These are phyloP conservation scores for Russula sp. DNA, from an alignment of 768 basidiomycete species.

Conservation along the genomic window DNA sequence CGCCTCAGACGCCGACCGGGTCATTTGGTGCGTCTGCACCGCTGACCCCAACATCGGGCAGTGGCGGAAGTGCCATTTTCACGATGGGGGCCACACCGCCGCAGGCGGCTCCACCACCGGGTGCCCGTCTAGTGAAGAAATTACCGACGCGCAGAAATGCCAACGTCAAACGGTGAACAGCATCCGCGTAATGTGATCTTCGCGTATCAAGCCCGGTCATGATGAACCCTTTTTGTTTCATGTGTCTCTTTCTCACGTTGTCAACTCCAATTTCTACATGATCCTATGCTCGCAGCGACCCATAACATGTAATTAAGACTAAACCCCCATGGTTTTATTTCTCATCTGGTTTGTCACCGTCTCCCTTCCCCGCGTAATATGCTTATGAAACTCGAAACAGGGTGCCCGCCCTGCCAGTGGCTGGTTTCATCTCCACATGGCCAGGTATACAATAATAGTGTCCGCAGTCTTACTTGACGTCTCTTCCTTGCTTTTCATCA, in stretches of 20 bases:
- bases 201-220: not conserved
- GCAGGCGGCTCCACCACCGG: conserved; percentile 19
- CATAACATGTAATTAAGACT: not conserved
- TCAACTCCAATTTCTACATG: not conserved
- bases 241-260: not conserved
- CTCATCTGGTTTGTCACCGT: conserved; percentile 4
- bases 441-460: conserved; percentile 1
- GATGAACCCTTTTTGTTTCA: conserved; percentile 1
- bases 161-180: conserved; percentile 15
- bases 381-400: not conserved
- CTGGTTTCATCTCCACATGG: not conserved
- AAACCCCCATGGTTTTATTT: not conserved
- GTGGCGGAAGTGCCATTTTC: conserved; percentile 24
- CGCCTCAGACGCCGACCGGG: conserved; percentile 25
- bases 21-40: conserved; percentile 28
- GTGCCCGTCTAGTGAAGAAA: conserved; percentile 29
- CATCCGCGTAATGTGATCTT: not conserved
- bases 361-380: not conserved
- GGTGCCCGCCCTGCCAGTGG: not conserved
- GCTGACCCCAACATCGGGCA: conserved; percentile 13
- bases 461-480: conserved; percentile 2
- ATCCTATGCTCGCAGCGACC: not conserved
- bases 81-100: conserved; percentile 30
- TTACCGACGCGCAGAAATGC: conserved; percentile 31
- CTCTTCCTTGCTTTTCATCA: not conserved